phyloP scores from a whole-genome alignment of 495 filamentous ascomycete species.

The Achaetomiella virescens region DNA sequence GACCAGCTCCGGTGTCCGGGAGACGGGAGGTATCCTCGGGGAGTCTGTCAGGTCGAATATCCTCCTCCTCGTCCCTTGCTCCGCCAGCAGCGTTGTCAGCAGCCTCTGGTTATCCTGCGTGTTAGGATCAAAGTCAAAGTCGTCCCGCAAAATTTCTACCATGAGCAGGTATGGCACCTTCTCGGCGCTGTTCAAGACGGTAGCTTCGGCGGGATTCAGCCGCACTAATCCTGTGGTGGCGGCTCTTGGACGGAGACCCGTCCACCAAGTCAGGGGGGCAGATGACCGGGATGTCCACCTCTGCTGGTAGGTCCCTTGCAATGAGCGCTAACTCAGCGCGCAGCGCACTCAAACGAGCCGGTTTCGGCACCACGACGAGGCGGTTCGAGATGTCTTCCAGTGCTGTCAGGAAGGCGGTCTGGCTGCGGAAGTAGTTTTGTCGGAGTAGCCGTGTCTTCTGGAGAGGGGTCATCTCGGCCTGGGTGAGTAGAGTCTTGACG shows the following conservation, averaged over 20 bases:
- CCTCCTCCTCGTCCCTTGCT: slow-evolving; percentile 55
- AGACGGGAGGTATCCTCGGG: slow-evolving; percentile 28
- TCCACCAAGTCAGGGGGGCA: slow-evolving; percentile 62
- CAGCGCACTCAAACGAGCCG: slow-evolving; percentile 66
- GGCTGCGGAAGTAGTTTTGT: slow-evolving; percentile 67
- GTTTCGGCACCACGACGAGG: slow-evolving; percentile 65
- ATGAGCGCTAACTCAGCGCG: slow-evolving; percentile 69
- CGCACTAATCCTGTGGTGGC: slow-evolving; percentile 70
- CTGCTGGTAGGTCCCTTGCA: slow-evolving; percentile 64
- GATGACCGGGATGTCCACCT: slow-evolving; percentile 71
- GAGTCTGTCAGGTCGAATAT: slow-evolving; percentile 59
- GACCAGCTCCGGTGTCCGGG: slow-evolving; percentile 33
- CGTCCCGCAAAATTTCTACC: slow-evolving; percentile 67
- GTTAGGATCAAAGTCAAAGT: slow-evolving; percentile 68
- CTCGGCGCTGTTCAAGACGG: slow-evolving; percentile 72
- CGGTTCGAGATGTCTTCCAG: slow-evolving; percentile 73
- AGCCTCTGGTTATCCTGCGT: slow-evolving; percentile 58
- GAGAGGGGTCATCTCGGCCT: slow-evolving; percentile 46
- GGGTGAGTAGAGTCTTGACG: slow-evolving; percentile 41
- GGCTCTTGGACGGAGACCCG: slow-evolving; percentile 56
- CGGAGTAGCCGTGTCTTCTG: slow-evolving; percentile 59
- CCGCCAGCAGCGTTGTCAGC: slow-evolving; percentile 52
- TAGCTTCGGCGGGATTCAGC: slow-evolving; percentile 70
- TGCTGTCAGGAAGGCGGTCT: slow-evolving; percentile 65
- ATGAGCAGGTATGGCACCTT: slow-evolving; percentile 71